Evolutionary conservation across 148 eudicot genomes (phyloP), one percentile per base, ranked within the genome.

Genomic region (Agrostemma githago): DNA sequence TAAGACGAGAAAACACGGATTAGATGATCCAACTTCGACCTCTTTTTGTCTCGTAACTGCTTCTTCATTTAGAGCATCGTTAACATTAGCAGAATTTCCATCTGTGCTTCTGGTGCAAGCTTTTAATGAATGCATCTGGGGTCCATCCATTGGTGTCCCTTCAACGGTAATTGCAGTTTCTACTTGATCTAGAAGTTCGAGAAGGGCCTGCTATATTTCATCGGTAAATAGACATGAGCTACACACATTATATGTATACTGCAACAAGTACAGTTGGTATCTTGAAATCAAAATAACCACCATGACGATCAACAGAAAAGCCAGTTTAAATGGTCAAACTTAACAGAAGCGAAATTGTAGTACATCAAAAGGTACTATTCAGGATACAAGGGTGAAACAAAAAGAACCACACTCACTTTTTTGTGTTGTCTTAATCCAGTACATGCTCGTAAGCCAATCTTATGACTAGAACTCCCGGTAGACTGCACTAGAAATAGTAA

Each of bases 181-280:
- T 65, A 92, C 98, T 83, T 92, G 89, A 84, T 95, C 97, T 77
- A 95, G 79, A 72, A 95, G 94, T 66, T 95, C 97, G 72, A 95
- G 89, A 72, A 95, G 79, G 48, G 92, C 94, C 99, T 95, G 80
- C 62, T 56, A 70, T 75, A 72, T 40, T 51, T 21, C 61, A 76
- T 48, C 37, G 16, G 51, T 51, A 67, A 54, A 70, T 59, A 51
- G 20, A 16, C 48, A 64, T 70, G 44, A 84, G 66, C 39, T 17
- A 19, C 43, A 11, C 39, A 61, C 3, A 59, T 16, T 67, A 26
- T 1, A 56, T 58, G 34, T 26, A 68, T 67, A 41, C 15, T 38
- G 20, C 57, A 68, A 9, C 21, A 68, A 59, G 12, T 42, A 26
- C 14, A 58, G 78, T 59, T 15, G 16, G 26, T 44, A 19, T 70